Evolutionary conservation across 805 yeast genomes (phyloP).

Genomic region (Ogataea trehalophila): DNA sequence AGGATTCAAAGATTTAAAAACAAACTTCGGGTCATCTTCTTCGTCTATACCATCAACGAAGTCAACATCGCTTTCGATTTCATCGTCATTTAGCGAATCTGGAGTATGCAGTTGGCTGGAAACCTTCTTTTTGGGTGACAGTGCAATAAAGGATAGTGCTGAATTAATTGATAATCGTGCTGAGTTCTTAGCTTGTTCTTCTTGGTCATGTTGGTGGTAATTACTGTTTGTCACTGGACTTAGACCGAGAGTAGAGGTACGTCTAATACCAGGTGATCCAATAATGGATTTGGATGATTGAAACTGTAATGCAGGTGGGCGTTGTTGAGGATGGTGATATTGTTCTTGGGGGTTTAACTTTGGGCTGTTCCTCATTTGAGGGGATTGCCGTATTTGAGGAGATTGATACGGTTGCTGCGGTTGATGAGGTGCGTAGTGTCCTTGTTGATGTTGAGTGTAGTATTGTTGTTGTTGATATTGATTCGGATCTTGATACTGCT

Average conservation of each 20-base stretch:
- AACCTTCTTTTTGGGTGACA: constrained; percentile 13
- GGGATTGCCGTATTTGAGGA: not conserved
- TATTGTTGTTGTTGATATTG: constrained; percentile 6
- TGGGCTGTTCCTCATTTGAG: not conserved
- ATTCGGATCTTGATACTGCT: constrained; percentile 1
- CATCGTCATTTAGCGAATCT: constrained; percentile 13
- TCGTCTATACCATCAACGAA: constrained; percentile 6
- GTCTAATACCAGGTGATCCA: constrained; percentile 23
- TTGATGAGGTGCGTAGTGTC: not conserved
- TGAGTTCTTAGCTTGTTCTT: not conserved
- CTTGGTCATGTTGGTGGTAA: too few relatives aligned
- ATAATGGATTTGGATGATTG: constrained; percentile 12
- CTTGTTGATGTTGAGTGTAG: constrained; percentile 2
- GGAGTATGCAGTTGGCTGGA: constrained; percentile 11
- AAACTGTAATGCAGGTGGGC: constrained; percentile 5
- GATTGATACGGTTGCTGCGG: not conserved
- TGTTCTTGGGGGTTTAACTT: constrained; percentile 1
- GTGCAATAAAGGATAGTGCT: constrained; percentile 19
- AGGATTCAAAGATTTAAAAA: too few relatives aligned
- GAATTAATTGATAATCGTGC: constrained; percentile 23
- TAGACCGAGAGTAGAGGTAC: constrained; percentile 7
- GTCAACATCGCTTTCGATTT: constrained; percentile 7
- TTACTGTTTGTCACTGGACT: constrained; percentile 5
- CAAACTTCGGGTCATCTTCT: constrained; percentile 4
- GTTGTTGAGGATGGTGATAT: not conserved